phyloP scores from a whole-genome alignment of 768 basidiomycete species.

The Mycena floridula region DNA sequence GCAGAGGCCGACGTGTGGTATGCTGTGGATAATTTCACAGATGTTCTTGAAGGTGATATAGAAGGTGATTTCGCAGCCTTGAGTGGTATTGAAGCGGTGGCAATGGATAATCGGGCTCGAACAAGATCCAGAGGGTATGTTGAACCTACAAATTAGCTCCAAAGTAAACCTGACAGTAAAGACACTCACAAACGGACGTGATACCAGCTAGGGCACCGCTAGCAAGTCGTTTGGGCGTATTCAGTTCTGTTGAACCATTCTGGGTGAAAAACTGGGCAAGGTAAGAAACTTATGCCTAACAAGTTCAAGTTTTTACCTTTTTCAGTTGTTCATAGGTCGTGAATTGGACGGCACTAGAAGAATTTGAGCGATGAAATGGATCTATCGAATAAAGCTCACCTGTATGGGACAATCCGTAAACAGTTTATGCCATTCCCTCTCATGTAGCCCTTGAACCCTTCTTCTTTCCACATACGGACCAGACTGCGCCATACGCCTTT shows the following conservation, averaged over 20 bases:
- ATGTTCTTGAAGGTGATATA: slow-evolving; percentile 19
- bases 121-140: slow-evolving; percentile 95
- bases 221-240: slow-evolving; percentile 81
- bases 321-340: slow-evolving; percentile 89
- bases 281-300: slow-evolving; percentile 25
- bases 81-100: slow-evolving; percentile 70
- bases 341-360: slow-evolving; percentile 71
- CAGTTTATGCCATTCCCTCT: slow-evolving; percentile 91
- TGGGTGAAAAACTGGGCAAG: slow-evolving; percentile 56
- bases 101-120: slow-evolving; percentile 87
- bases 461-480: slow-evolving; percentile 87
- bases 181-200: slow-evolving; percentile 80
- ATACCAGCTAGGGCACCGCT: slow-evolving; percentile 92
- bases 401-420: slow-evolving; percentile 88
- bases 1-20: slow-evolving; percentile 50
- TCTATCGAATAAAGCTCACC: slow-evolving; percentile 27
- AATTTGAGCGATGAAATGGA: slow-evolving; percentile 2
- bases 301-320: slow-evolving; percentile 42
- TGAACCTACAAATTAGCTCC: slow-evolving; percentile 40
- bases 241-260: slow-evolving; percentile 67
- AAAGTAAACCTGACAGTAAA: slow-evolving; percentile 1
- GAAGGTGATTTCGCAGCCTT: slow-evolving; percentile 16
- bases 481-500: slow-evolving; percentile 82
- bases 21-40: slow-evolving; percentile 33
- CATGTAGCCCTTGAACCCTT: slow-evolving; percentile 92